Percentiles rank a stretch among this genome's conserved stretches.
phyloP scores from a whole-genome alignment of 306 rosid genomes.

The Cicer cuneatum region DNA sequence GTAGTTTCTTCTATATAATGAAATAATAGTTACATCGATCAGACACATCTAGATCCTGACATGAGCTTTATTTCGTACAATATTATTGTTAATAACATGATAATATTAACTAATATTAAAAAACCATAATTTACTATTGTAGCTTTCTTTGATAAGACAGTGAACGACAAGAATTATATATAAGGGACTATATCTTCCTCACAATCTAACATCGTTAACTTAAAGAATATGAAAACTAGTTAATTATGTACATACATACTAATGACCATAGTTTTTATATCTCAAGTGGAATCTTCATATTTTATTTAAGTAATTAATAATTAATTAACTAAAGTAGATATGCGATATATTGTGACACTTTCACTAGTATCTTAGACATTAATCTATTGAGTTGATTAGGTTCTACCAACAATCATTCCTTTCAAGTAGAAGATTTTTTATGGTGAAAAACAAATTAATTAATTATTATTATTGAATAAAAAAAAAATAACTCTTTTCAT shows the following conservation, averaged over 20 bases:
- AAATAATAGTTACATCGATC: conserved; percentile 21
- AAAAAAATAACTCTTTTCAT: conserved; percentile 52
- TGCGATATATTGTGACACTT: conserved; percentile 47
- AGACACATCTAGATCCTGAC: conserved; percentile 33
- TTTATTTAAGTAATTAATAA: conserved; percentile 28
- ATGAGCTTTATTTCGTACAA: neutral
- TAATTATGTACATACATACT: conserved; percentile 35
- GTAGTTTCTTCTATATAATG: conserved; percentile 29
- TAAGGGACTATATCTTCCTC: conserved; percentile 36
- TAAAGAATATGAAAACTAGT: conserved; percentile 33
- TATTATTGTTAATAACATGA: conserved; percentile 29
- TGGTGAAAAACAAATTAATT: conserved; percentile 39
- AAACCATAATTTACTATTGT: conserved; percentile 11
- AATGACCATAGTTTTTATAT: conserved; percentile 38
- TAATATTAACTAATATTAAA: neutral
- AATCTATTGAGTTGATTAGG: conserved; percentile 53
- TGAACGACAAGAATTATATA: conserved; percentile 26
- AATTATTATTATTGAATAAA: conserved; percentile 22
- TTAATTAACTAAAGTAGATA: conserved; percentile 46
- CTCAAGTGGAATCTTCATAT: conserved; percentile 54
- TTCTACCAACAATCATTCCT: conserved; percentile 55
- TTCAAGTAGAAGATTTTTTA: conserved; percentile 44
- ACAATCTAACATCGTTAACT: conserved; percentile 22
- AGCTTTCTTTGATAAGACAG: conserved; percentile 39
- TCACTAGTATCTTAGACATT: conserved; percentile 48